Evolutionary conservation across 1,284 basidiomycete genomes (phyloP), one percentile per base, ranked within the genome.

Genomic region (Ustilago trichophora): DNA sequence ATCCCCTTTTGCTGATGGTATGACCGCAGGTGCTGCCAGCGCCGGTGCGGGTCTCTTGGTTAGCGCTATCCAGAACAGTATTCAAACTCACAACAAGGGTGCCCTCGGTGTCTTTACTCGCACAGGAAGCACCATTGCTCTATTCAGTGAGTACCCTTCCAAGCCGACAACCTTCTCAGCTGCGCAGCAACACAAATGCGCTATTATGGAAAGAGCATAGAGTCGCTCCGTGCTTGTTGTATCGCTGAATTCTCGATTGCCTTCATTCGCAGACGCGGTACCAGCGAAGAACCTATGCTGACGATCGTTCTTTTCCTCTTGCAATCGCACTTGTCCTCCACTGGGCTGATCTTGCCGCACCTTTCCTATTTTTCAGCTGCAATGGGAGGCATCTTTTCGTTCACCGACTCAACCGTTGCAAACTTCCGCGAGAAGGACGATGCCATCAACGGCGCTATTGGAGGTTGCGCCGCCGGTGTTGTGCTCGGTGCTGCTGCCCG

Each of bases 381-480:
- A n/a, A 90, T 95, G 88, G 93, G 92, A 37, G 90, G 89, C 63
- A 87, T 90, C 24, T 97, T 91, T 81, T 90, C 92, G 15, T 87
- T 89, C 76, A 91, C 91, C 4, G 90, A 95, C 78, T 85, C 91
- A 8, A 83, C 86, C 27, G 87, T 91, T 16, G 91, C 91, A 58
- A 97, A 97, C 83, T 83, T 88, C 63, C 87, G 93, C 52, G 85
- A 89, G 83, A 90, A 87, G 73, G 86, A 92, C 70, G 93, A 96
- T 80, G 85, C 90, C 29, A 80, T 91, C 74, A 97, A 94, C 80
- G 90, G 90, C 51, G 90, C 90, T 43, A 88, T 88, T 47, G 93
- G 91, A 65, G 93, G 91, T 53, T 96, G 93, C 83, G 93, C 93
- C 44, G 92, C 93, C 51, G 93, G 93, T 43, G 91, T 96, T 82